A percentile compares a stretch with the other conserved stretches of the same genome.
These are phyloP conservation scores for Geranium rotundifolium DNA, from an alignment of 345 rosid genomes.

Conservation along the genomic window DNA sequence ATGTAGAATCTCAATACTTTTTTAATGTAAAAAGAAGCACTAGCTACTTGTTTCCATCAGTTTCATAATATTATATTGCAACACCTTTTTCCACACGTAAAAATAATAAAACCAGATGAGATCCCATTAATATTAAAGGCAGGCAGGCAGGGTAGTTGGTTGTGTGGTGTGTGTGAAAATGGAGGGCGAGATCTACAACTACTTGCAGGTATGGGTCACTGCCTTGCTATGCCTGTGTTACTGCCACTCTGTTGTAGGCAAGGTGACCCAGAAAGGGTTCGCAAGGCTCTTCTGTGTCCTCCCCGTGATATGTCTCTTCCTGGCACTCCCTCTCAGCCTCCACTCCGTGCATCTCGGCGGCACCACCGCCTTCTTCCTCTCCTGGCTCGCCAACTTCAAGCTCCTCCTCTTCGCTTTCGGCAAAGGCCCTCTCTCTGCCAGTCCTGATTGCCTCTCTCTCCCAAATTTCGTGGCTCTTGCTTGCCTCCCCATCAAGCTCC, in stretches of 20 bases:
- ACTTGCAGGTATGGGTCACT: conserved; percentile 3
- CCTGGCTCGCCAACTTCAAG: conserved; percentile 15
- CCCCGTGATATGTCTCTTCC: conserved; percentile 3
- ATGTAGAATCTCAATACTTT: too few relatives aligned
- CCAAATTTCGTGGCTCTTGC: conserved; percentile 33
- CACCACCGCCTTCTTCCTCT: conserved; percentile 7
- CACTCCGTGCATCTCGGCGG: conserved; percentile 2
- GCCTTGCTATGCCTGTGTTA: conserved; percentile 2
- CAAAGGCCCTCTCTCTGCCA: conserved; percentile 13
- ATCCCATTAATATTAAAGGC: too few relatives aligned
- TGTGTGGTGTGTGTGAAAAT: not conserved
- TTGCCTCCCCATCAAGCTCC: conserved; percentile 52
- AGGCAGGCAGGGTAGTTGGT: too few relatives aligned
- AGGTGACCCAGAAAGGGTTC: not conserved
- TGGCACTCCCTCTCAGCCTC: conserved; percentile 14
- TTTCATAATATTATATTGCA: too few relatives aligned
- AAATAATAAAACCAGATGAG: too few relatives aligned
- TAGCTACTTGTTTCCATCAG: too few relatives aligned
- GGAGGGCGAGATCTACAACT: conserved; percentile 7
- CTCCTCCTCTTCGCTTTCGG: conserved; percentile 12
- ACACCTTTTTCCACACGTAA: too few relatives aligned
- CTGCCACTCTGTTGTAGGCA: not conserved
- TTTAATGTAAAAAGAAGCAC: too few relatives aligned
- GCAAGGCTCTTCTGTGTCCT: not conserved
- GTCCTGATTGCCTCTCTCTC: conserved; percentile 12